Percentiles rank a stretch among this genome's conserved stretches.
These are phyloP conservation scores for Diaporthe vaccinii DNA, from an alignment of 2,329 filamentous ascomycete genomes.

Conservation along the genomic window DNA sequence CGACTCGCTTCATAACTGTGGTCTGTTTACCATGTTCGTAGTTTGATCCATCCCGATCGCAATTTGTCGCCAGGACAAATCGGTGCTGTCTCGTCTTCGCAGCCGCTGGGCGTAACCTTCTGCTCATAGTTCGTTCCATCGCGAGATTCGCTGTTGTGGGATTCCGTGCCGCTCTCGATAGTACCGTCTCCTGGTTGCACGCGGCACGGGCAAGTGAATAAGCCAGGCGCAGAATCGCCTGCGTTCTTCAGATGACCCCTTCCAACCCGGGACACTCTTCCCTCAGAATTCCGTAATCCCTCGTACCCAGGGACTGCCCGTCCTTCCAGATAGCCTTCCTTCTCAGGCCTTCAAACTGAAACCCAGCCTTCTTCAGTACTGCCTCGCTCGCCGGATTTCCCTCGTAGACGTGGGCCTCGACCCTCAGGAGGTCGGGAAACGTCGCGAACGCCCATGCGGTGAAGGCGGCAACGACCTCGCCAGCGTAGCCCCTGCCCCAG, in stretches of 20 bases:
- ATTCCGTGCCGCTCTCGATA: neutral
- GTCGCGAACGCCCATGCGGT: constrained; percentile 59
- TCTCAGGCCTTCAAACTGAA: constrained; percentile 58
- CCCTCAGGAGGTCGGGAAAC: constrained; percentile 55
- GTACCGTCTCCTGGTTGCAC: neutral
- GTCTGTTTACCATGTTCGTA: neutral
- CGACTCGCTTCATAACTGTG: neutral
- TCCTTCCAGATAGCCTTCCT: constrained; percentile 58
- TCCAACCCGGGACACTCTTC: constrained; percentile 47
- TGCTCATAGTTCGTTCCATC: too few relatives aligned
- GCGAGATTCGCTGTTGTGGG: neutral
- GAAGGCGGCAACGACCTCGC: constrained; percentile 56
- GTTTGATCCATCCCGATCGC: neutral
- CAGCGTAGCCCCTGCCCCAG: constrained; percentile 63
- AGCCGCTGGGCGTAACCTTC: neutral
- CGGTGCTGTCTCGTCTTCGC: neutral
- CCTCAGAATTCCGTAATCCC: constrained; percentile 56
- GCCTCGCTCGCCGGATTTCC: constrained; percentile 57
- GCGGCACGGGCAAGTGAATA: neutral
- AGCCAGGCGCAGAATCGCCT: neutral
- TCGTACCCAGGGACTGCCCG: constrained; percentile 54
- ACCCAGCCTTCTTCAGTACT: constrained; percentile 60
- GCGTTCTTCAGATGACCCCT: constrained; percentile 39
- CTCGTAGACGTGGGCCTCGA: constrained; percentile 56
- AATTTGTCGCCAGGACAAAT: constrained; percentile 1